Evolutionary conservation across 441 rosid genomes (phyloP), one percentile per base, ranked within the genome.

Genomic region (Jatropha podagrica): DNA sequence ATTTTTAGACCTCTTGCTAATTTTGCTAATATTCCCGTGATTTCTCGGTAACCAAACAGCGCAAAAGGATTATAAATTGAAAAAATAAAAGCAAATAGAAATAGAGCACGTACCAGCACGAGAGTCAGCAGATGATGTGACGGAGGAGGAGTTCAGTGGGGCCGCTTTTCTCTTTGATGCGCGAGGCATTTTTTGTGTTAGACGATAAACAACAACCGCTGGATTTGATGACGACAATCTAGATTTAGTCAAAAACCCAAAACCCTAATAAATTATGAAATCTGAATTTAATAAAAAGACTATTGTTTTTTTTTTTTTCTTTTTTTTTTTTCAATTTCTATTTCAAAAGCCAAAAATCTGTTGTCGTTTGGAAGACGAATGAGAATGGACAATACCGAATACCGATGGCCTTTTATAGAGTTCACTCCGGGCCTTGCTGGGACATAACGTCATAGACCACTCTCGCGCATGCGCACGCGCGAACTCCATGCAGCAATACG

Each of bases 121-220:
- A 63, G 77, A 15, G 70, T 79, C 75, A 60, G 76, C 77, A 46
- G 83, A 44, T 44, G 86, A 75, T 77, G 78, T 74, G 83, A 80
- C 76, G 68, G 81, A 67, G 63, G 83, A 73, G 68, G 83, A 70
- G 55, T 69, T 76, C 14, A 63, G 82, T 74, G 88, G 85, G 83
- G 73, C 85, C 69, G 80, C 74, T 72, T 87, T 87, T 73, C 88
- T 61, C 83, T 87, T 87, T 9, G 83, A 80, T 38, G 85, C 81
- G 48, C 84, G 87, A 72, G 84, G 82, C 86, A 83, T 83, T 62
- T 15, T 23, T 79, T 65, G 20, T 9, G 44, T 58, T 27, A 17
- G 76, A 40, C 44, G 68, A 78, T 32, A 42, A 75, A 73, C 51
- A 23, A 62, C 77, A 27, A 48, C 83, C 85, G 76, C 75, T 7